A percentile compares a stretch with the other conserved stretches of the same genome.
phyloP scores from a whole-genome alignment of 306 rosid genomes.

The cucumber (Cucumis sativus) region DNA sequence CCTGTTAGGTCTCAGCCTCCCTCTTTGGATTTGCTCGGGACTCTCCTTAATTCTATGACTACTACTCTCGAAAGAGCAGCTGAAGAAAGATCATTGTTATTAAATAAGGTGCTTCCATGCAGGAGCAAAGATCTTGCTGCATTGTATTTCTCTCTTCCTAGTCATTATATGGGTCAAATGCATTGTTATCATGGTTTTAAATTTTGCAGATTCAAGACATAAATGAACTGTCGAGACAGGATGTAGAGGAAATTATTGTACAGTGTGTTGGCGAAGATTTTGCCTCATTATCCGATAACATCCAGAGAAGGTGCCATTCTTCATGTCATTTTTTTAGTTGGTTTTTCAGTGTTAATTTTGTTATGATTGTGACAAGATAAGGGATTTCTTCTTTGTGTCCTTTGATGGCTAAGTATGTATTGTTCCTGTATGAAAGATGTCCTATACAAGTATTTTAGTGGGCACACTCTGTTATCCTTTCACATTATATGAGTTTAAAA shows the following conservation, averaged over 20 bases:
- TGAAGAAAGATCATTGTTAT: slow-evolving; percentile 64
- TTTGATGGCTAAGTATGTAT: neutral
- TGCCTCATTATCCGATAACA: slow-evolving; percentile 65
- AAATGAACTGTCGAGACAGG: slow-evolving; percentile 85
- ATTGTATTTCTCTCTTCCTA: neutral
- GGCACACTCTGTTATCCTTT: neutral
- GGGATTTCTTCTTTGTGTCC: neutral
- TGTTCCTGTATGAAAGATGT: neutral
- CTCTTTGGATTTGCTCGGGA: slow-evolving; percentile 52
- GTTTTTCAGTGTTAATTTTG: neutral
- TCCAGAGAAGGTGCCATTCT: slow-evolving; percentile 53
- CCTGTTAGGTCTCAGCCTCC: slow-evolving; percentile 56
- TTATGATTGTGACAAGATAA: neutral
- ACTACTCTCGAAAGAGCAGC: slow-evolving; percentile 75
- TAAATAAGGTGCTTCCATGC: slow-evolving; percentile 49
- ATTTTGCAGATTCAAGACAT: slow-evolving; percentile 66
- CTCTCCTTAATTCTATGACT: slow-evolving; percentile 53
- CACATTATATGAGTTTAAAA: neutral
- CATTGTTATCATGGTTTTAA: neutral
- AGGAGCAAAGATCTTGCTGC: neutral
- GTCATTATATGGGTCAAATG: neutral
- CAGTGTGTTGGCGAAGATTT: slow-evolving; percentile 45
- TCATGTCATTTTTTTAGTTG: neutral
- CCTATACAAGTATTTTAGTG: neutral
- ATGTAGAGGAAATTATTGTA: slow-evolving; percentile 77